phyloP scores from a whole-genome alignment of 2,329 filamentous ascomycete genomes.

The Botrytis cinerea region DNA sequence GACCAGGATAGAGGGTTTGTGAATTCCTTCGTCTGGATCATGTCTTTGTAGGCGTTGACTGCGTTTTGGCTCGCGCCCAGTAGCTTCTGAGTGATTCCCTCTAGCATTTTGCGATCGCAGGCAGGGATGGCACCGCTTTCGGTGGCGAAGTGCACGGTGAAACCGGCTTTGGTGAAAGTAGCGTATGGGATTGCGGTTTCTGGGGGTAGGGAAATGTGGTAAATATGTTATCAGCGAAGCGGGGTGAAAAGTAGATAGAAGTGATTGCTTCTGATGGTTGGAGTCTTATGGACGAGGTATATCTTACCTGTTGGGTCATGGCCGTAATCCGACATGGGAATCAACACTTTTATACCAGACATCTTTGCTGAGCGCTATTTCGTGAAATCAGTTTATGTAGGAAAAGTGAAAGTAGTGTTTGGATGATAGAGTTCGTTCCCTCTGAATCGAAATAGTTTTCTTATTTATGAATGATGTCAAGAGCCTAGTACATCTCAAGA shows the following conservation, averaged over 20 bases:
- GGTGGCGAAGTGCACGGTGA: conserved; percentile 52
- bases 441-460: not conserved
- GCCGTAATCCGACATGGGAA: conserved; percentile 57
- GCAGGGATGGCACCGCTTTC: conserved; percentile 50
- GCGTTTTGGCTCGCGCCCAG: conserved; percentile 50
- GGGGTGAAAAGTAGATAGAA: not conserved
- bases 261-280: not conserved
- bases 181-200: conserved; percentile 54
- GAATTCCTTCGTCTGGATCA: conserved; percentile 48
- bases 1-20: conserved; percentile 50
- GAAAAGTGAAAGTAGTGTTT: too few species aligned
- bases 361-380: not conserved
- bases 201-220: conserved; percentile 30
- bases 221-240: not conserved
- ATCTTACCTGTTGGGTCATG: conserved; percentile 55
- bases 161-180: conserved; percentile 51
- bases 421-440: accelerated
- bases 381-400: not conserved
- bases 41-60: conserved; percentile 47
- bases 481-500: not conserved
- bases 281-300: not conserved
- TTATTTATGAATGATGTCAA: not conserved
- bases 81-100: conserved; percentile 52
- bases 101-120: conserved; percentile 53
- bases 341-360: conserved; percentile 44